Base-by-base conservation (phyloP, 257 asterid species). In the Sherardia arvensis region DNA sequence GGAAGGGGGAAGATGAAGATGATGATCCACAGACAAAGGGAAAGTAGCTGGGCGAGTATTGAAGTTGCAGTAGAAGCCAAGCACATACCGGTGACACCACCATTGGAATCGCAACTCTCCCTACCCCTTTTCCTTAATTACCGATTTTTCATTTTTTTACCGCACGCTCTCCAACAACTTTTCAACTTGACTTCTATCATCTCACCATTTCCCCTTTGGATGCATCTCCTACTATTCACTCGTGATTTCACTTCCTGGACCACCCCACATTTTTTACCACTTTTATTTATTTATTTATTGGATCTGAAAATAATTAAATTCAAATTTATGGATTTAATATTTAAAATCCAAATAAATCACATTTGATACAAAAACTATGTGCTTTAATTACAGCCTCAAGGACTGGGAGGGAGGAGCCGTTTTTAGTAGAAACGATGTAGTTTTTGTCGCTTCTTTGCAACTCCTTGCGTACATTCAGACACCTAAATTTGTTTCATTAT, bases 81-180 rank as follows among this genome's bases (percentile, higher is more conserved):
- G 74, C 70, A 71, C 88, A 87, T 61, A 81, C 80, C 62, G 80
- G 69, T 74, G 83, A 83, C 93, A 85, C 73, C 17, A 68, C 78
- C 92, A 78, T 84, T 73, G 87, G 92, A 92, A 78, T 84, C 72
- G 87, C 90, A 92, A 88, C 84, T 86, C 95, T 72, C 86, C 10
- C 40, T 54, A 49, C 18, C n/a, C 11, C 7, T 5, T n/a, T 25
- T 51, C 59, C 33, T 54, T 54, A 51, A 51, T 51, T 47, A n/a
- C 57, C 59, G 8, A 7, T 12, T 7, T 17, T 29, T 51, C 23
- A 0, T 38, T 27, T 43, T 48, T 49, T 62, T 73, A 66, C 74
- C 40, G 67, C 76, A 67, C 74, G 74, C 20, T 29, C 63, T 55
- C 58, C 73, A 29, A 68, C 66, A 63, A 65, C 63, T 65, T 59